phyloP scores from a whole-genome alignment of 75 land plant genomes.

The Selaginella moellendorffii region DNA sequence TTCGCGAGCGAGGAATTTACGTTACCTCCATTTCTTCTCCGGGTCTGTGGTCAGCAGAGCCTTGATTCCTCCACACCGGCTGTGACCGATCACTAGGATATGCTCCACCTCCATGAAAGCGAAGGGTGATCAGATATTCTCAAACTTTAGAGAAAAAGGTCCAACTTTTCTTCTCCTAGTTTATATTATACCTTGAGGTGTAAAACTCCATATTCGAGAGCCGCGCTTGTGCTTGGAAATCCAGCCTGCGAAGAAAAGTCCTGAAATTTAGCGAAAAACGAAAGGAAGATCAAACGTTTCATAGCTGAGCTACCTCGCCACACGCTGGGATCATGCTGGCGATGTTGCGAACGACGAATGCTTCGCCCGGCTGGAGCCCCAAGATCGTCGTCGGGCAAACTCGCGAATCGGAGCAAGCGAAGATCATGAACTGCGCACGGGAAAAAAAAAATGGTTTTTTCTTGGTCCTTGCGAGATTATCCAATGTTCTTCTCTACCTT shows the following conservation, averaged over 20 bases:
- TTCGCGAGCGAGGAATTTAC: too few species aligned
- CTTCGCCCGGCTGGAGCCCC: constrained; percentile 1
- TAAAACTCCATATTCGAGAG: constrained; percentile 8
- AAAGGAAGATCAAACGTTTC: not conserved
- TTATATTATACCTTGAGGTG: not conserved
- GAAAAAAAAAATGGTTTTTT: not conserved
- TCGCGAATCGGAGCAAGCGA: constrained; percentile 3
- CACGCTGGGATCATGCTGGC: constrained; percentile 4
- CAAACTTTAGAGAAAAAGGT: not conserved
- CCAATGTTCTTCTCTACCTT: not conserved
- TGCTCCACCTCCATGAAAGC: not conserved
- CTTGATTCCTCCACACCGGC: constrained; percentile 11
- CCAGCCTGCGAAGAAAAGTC: not conserved
- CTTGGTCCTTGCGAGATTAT: not conserved
- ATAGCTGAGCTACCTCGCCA: not conserved
- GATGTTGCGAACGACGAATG: constrained; percentile 5
- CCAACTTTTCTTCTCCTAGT: too few species aligned
- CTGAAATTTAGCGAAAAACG: not conserved
- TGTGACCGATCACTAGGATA: constrained; percentile 8
- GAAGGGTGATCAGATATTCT: not conserved
- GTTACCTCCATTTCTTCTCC: not conserved
- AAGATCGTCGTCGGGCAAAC: constrained; percentile 8
- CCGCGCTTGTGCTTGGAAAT: not conserved
- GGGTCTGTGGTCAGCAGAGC: not conserved
- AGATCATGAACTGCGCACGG: not conserved